Evolutionary conservation across 2,329 filamentous ascomycete species (phyloP).

Genomic region (Shiraia sp.): DNA sequence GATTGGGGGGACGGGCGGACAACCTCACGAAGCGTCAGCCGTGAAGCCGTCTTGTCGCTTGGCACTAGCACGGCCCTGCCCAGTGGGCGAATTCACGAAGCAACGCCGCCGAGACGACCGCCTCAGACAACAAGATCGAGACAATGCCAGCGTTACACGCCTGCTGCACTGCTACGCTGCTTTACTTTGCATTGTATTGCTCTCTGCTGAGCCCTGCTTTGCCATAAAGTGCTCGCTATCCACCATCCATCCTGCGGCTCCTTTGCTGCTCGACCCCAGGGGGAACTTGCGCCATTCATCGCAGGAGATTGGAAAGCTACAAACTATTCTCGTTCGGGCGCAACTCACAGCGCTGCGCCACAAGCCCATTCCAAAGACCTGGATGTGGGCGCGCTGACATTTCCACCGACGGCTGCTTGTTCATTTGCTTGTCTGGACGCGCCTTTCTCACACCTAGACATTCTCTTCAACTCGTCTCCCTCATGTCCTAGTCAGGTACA

Average conservation of each 20-base stretch:
- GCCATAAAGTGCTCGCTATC: no score
- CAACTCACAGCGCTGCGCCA: slow-evolving; percentile 8
- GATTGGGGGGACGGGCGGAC: background rate
- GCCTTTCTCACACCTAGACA: no score
- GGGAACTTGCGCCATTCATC: no score
- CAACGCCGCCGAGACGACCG: background rate
- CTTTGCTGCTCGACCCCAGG: no score
- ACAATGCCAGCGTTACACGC: no score
- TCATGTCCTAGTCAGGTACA: no score
- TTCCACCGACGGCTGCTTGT: slow-evolving; percentile 7
- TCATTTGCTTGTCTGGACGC: slow-evolving; percentile 2
- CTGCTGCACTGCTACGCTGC: no score
- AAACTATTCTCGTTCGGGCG: no score
- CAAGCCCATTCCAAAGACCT: slow-evolving; percentile 10
- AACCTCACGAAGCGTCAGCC: slow-evolving; percentile 1
- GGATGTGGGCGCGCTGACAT: slow-evolving; percentile 13
- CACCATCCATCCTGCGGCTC: no score
- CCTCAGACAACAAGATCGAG: background rate
- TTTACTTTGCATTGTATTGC: no score
- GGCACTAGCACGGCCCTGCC: background rate
- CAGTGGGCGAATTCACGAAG: slow-evolving; percentile 1
- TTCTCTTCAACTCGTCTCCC: background rate
- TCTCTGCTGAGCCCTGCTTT: no score
- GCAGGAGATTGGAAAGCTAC: no score
- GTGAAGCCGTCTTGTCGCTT: slow-evolving; percentile 5